Conservation (phyloP, 306 rosid species). For the Echinosophora koreensis region DNA sequence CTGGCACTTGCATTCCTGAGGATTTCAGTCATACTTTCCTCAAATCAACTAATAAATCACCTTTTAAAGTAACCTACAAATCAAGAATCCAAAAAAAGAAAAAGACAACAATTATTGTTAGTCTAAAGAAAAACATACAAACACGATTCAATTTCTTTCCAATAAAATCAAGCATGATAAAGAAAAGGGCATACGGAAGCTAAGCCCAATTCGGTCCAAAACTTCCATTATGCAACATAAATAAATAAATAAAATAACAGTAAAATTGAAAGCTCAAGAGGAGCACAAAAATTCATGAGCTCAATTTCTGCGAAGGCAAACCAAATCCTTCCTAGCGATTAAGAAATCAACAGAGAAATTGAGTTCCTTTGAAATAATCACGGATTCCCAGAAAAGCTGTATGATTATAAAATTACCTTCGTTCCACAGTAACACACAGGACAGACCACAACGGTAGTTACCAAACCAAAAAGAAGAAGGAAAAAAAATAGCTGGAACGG, state of each 20-base stretch:
- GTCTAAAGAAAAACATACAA: too few relatives aligned
- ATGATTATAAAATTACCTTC: background rate
- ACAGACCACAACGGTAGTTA: background rate
- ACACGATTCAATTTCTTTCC: background rate
- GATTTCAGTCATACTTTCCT: conserved; percentile 65
- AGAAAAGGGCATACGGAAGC: background rate
- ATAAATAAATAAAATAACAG: background rate
- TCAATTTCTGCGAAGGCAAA: background rate
- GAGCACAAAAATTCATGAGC: background rate
- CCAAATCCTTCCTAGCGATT: background rate
- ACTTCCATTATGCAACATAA: background rate
- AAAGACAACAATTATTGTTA: background rate
- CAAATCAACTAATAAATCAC: conserved; percentile 21
- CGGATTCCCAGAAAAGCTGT: background rate
- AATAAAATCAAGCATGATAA: background rate
- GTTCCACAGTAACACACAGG: background rate
- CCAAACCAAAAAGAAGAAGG: background rate
- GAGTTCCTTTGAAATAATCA: background rate
- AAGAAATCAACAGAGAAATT: background rate
- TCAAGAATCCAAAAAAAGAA: background rate
- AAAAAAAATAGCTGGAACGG: background rate
- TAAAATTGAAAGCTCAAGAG: background rate
- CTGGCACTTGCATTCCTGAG: conserved; percentile 80
- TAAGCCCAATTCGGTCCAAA: background rate
- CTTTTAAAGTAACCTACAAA: conserved; percentile 32